A percentile compares a stretch with the other conserved stretches of the same genome.
Evolutionary conservation across 1,284 basidiomycete species (phyloP).

Genomic region (Melampsora allii-populina): DNA sequence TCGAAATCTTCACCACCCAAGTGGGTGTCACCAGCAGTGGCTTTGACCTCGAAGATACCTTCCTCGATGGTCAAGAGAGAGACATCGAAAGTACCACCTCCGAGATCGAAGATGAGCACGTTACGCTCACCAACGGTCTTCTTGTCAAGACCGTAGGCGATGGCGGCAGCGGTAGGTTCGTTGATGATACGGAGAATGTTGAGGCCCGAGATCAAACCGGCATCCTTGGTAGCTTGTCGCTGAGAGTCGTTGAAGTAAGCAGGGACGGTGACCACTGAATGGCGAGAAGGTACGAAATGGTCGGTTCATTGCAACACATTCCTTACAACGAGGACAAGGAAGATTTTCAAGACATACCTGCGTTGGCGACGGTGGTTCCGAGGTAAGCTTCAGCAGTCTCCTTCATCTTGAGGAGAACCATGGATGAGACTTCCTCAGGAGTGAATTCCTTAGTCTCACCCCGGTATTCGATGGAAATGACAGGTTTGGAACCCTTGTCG

Average conservation of each 20-base stretch:
- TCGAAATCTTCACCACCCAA: conserved; percentile 99
- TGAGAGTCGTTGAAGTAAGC: conserved; percentile 99
- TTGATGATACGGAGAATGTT: conserved; percentile 96
- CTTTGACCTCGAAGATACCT: conserved; percentile 99
- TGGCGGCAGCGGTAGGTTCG: conserved; percentile 91
- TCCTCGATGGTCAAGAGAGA: conserved; percentile 96
- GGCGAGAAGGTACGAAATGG: too few relatives aligned
- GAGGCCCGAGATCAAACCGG: conserved; percentile 80
- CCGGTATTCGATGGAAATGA: conserved; percentile 67
- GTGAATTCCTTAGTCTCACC: conserved; percentile 56
- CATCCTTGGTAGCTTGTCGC: conserved; percentile 92
- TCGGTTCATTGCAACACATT: background rate
- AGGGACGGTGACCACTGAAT: conserved; percentile 61
- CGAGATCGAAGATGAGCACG: conserved; percentile 95
- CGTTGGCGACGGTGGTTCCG: conserved; percentile 78
- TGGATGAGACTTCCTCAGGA: conserved; percentile 94
- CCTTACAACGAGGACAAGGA: conserved; percentile 18
- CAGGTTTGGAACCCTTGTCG: conserved; percentile 74
- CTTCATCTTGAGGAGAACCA: conserved; percentile 97
- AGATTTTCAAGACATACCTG: conserved; percentile 61
- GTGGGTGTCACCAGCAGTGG: conserved; percentile 98
- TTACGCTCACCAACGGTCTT: conserved; percentile 83
- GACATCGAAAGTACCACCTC: conserved; percentile 99
- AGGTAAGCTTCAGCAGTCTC: conserved; percentile 97
- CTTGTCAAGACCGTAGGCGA: conserved; percentile 87